Evolutionary conservation across 352 stramenopile species (phyloP).

Genomic region (Hyphochytrium catenoides): DNA sequence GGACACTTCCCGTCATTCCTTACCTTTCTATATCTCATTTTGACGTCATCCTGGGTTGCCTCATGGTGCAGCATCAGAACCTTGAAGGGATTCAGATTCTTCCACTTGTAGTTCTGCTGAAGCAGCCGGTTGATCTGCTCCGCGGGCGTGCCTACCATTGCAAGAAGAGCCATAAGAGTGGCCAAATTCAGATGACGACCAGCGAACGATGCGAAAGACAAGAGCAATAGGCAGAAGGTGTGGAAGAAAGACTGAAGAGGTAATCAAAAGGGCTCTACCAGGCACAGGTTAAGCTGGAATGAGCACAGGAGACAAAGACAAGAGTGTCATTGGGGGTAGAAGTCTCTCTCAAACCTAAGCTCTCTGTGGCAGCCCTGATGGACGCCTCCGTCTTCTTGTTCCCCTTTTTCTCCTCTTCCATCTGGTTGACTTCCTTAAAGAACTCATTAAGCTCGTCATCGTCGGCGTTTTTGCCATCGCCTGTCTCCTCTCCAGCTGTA

Average conservation of each 20-base stretch:
- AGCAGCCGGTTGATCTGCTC: constrained; percentile 30
- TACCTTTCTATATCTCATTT: constrained; percentile 67
- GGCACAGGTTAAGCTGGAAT: no score
- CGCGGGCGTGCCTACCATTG: constrained; percentile 16
- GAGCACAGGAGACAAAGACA: no score
- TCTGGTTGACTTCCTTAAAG: constrained; percentile 54
- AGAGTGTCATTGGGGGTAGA: no score
- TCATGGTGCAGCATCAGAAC: constrained; percentile 63
- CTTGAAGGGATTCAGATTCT: constrained; percentile 63
- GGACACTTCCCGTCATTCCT: no score
- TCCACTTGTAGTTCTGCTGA: constrained; percentile 49
- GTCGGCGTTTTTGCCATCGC: constrained; percentile 14
- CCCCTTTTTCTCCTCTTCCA: constrained; percentile 42
- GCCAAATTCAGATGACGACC: constrained; percentile 3
- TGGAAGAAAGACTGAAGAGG: not conserved
- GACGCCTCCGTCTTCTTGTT: constrained; percentile 29
- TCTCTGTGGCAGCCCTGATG: no score
- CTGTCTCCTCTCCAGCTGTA: no score
- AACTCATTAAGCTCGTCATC: constrained; percentile 40
- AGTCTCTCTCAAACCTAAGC: no score
- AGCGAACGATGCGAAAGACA: constrained; percentile 4
- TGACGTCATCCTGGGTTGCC: constrained; percentile 62
- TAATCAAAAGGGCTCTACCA: constrained; percentile 19
- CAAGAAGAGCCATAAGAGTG: constrained; percentile 5
- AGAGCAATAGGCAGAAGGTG: constrained; percentile 4